Base-by-base conservation (phyloP, 208 protist genomes). In the Trypanosoma congolense region DNA sequence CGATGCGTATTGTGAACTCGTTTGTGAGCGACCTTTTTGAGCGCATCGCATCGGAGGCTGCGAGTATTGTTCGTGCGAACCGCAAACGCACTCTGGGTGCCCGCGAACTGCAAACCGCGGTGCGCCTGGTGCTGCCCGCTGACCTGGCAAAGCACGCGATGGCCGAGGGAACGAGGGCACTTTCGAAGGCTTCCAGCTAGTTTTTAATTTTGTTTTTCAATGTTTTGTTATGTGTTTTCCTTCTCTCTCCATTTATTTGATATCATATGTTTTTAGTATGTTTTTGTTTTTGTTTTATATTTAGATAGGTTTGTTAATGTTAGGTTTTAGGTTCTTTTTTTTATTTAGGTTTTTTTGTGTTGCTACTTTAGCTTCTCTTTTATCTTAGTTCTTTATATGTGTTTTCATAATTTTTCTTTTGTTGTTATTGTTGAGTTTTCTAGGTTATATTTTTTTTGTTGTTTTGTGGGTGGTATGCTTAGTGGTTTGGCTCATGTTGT, bases 101-200 rank as follows among this genome's bases (percentile, higher is more conserved):
- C 12, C 80, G 96, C 60, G 96, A 98, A 83, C 85, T 98, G 58
- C 93, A 97, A 81, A 98, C 96, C 50, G 96, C 97, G 30, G 97
- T 98, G 52, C 91, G 97, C 56, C 79, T 99, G 30, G 80, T 98
- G 63, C 91, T 99, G 30, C 93, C 97, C 41, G 95, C 96, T 52
- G 97, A 98, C 84, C 84, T 99, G 6, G 94, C 97, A 62, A 98
- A 98, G 85, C 97, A 99, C 77, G 97, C 97, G 53, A 97, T 99
- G 65, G 96, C 95, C 41, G 97, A 99, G 85, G 97, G 96, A 69
- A 98, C 96, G 55, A 99, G 98, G 81, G 97, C 97, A 33, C 95
- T 98, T 38, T 96, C 90, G 43, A 25, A 57, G 43, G 51, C 60
- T 25, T 57, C 49, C 40, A 46, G 35, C 60, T 59, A 58, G 29